phyloP scores from a whole-genome alignment of 306 rosid genomes.

The Castanopsis chinensis region DNA sequence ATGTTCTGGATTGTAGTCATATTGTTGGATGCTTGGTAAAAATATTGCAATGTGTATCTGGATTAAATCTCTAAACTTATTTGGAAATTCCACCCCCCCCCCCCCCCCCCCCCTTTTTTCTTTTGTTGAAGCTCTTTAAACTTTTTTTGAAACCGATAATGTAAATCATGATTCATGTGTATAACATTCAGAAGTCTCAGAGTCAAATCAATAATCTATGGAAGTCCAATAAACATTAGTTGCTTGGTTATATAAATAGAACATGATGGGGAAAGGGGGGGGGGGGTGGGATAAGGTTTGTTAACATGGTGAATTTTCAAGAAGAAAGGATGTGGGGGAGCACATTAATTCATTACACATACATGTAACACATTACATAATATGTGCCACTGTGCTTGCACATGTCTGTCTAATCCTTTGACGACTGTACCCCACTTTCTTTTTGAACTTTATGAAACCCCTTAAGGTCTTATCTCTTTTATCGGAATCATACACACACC shows the following conservation, averaged over 20 bases:
- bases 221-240: not conserved
- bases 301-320: not conserved
- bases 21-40: not conserved
- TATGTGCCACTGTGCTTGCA: not conserved
- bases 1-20: not conserved
- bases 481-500: not conserved
- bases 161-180: not conserved
- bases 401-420: not conserved
- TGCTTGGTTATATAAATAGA: not conserved
- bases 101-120: rapidly evolving
- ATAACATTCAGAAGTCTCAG: not conserved
- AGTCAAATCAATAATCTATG: not conserved
- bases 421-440: not conserved
- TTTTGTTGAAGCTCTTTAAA: too few species aligned
- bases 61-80: not conserved
- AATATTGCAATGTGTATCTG: not conserved
- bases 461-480: not conserved
- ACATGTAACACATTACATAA: not conserved
- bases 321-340: not conserved
- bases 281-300: not conserved
- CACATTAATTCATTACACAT: not conserved
- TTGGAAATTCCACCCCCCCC: not conserved
- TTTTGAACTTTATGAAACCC: not conserved
- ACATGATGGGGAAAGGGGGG: not conserved
- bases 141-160: too few species aligned